Percentiles rank a stretch among this genome's conserved stretches.
Conservation (phyloP, 352 stramenopile species). For the Phytopythium aichiense region DNA sequence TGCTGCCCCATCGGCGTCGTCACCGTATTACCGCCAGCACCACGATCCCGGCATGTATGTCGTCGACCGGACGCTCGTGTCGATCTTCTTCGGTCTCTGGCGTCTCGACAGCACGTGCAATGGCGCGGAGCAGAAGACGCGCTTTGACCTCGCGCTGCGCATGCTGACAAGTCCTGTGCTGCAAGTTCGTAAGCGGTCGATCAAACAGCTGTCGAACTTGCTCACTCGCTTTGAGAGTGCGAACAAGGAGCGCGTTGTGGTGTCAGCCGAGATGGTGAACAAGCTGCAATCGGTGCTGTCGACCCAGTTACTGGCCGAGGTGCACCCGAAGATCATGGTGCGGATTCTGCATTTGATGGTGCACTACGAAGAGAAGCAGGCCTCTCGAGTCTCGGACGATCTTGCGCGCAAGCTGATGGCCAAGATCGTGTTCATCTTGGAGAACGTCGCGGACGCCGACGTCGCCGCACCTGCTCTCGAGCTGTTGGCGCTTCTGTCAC, state of each 20-base stretch:
- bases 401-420: slow-evolving; percentile 16
- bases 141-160: slow-evolving; percentile 11
- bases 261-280: slow-evolving; percentile 10
- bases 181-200: slow-evolving; percentile 57
- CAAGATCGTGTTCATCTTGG: slow-evolving; percentile 24
- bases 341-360: slow-evolving; percentile 54
- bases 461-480: slow-evolving; percentile 52
- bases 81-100: slow-evolving; percentile 39
- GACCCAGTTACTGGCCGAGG: slow-evolving; percentile 49
- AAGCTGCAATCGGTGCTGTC: slow-evolving; percentile 37
- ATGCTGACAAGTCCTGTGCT: slow-evolving; percentile 33
- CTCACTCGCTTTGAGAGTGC: slow-evolving; percentile 3
- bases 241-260: slow-evolving; percentile 3
- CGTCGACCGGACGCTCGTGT: slow-evolving; percentile 40
- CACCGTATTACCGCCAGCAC: slow-evolving; percentile 3
- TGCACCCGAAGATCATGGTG: slow-evolving; percentile 59
- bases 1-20: neutral
- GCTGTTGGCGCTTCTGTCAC: slow-evolving; percentile 44
- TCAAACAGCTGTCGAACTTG: slow-evolving; percentile 46
- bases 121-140: slow-evolving; percentile 5
- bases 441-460: slow-evolving; percentile 40
- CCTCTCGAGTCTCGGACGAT: slow-evolving; percentile 9
- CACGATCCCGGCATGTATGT: slow-evolving; percentile 36
- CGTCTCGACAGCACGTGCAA: slow-evolving; percentile 10
- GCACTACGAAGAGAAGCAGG: slow-evolving; percentile 22